These are phyloP conservation scores for Juglanconis sp. DNA, from an alignment of 2,329 filamentous ascomycete species.

Conservation along the genomic window DNA sequence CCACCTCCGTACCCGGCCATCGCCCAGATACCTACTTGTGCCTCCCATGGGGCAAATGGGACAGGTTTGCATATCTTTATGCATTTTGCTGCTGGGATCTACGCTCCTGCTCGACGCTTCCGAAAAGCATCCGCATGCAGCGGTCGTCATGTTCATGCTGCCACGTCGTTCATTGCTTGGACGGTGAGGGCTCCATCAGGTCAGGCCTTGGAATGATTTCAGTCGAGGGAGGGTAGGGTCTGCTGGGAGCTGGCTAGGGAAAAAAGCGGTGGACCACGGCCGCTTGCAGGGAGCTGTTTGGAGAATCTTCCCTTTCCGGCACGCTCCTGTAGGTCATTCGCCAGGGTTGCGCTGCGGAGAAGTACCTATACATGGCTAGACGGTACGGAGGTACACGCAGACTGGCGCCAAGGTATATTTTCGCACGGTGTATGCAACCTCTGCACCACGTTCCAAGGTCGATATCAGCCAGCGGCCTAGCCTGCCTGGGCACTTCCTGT, in stretches of 20 bases:
- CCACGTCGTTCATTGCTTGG: background rate
- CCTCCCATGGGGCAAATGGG: background rate
- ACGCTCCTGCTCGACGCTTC: background rate
- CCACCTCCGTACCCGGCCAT: background rate
- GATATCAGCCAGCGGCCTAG: background rate
- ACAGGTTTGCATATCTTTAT: background rate
- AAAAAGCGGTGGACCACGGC: slow-evolving; percentile 15
- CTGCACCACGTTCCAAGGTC: background rate
- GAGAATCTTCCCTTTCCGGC: slow-evolving; percentile 9
- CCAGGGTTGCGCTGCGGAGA: slow-evolving; percentile 12
- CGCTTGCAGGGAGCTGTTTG: background rate
- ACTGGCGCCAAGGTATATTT: background rate
- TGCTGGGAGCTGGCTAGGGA: background rate
- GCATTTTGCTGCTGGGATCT: background rate
- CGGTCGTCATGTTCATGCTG: background rate
- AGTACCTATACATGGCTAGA: background rate
- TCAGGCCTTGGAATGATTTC: background rate
- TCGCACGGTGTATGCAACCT: slow-evolving; percentile 2
- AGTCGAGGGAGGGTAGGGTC: background rate
- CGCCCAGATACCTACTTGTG: background rate
- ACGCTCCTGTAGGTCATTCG: slow-evolving; percentile 16
- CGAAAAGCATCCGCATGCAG: background rate
- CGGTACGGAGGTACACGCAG: background rate
- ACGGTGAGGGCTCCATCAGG: background rate
- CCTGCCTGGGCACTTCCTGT: too few species aligned